Evolutionary conservation across 768 basidiomycete species (phyloP).

Genomic region (Leccinum uliginosum): DNA sequence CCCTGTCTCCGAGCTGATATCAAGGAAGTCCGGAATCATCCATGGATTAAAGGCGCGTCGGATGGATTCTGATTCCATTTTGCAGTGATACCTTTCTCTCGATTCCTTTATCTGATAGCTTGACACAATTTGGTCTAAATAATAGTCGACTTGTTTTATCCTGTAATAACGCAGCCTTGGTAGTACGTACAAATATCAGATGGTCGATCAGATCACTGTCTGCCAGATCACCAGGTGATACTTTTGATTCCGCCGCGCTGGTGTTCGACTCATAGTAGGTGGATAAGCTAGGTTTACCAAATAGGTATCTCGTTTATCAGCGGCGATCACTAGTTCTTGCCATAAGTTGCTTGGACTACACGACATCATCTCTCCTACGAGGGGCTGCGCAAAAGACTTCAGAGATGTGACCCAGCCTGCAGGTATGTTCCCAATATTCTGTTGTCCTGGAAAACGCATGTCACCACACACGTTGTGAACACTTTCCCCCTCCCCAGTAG

Average conservation of each 20-base stretch:
- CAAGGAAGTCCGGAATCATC: constrained; percentile 72
- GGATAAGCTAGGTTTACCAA: too few relatives aligned
- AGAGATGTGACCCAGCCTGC: constrained; percentile 33
- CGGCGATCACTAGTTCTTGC: too few relatives aligned
- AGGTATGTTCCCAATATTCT: constrained; percentile 8
- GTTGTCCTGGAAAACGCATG: neutral
- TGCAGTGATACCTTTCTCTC: constrained; percentile 9
- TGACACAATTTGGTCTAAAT: constrained; percentile 4
- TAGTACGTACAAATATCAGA: neutral
- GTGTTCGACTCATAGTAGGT: neutral
- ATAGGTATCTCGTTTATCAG: neutral
- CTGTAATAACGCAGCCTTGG: constrained; percentile 10
- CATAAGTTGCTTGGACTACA: neutral
- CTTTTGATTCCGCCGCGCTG: neutral
- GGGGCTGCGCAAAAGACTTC: constrained; percentile 4
- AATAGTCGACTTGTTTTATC: constrained; percentile 12
- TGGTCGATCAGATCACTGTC: neutral
- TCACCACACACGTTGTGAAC: neutral
- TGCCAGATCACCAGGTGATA: neutral
- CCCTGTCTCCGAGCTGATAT: constrained; percentile 79
- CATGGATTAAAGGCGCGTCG: constrained; percentile 57
- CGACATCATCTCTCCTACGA: neutral
- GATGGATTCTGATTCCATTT: constrained; percentile 14
- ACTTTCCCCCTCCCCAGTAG: neutral
- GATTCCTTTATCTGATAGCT: constrained; percentile 2